Percentiles rank a stretch among this genome's conserved stretches.
Conservation (phyloP, 2,329 filamentous ascomycete genomes). For the Cucurbitaria berberidis region DNA sequence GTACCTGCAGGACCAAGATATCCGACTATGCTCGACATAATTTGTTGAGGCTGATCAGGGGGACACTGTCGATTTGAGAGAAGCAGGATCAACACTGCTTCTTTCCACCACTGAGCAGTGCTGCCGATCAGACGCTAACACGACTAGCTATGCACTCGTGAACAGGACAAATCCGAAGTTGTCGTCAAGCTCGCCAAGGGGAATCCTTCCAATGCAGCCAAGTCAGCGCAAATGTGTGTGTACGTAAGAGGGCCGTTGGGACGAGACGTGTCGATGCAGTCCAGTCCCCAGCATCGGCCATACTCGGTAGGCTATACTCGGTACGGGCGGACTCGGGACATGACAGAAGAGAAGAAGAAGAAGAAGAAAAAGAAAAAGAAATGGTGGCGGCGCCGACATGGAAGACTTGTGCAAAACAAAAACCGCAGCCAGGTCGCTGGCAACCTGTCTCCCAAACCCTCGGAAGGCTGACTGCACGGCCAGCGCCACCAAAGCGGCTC, state of each 20-base stretch:
- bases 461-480: slow-evolving; percentile 11
- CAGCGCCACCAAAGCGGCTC: slow-evolving; percentile 8
- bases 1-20: no score
- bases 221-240: slow-evolving; percentile 9
- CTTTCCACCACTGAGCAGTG: neutral
- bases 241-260: no score
- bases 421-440: slow-evolving; percentile 12
- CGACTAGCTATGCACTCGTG: neutral
- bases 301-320: no score
- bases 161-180: slow-evolving; percentile 7
- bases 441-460: slow-evolving; percentile 7
- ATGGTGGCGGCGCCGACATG: no score
- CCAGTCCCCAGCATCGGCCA: neutral
- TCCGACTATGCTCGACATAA: neutral
- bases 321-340: no score
- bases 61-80: neutral
- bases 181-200: slow-evolving; percentile 13
- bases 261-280: no score
- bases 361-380: no score
- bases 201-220: slow-evolving; percentile 13
- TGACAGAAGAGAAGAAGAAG: no score
- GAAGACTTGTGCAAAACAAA: slow-evolving; percentile 6
- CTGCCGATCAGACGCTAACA: neutral
- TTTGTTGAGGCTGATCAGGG: neutral
- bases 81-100: neutral